Evolutionary conservation across 2,329 filamentous ascomycete genomes (phyloP), one percentile per base, ranked within the genome.

Genomic region (Colletotrichum lupini): DNA sequence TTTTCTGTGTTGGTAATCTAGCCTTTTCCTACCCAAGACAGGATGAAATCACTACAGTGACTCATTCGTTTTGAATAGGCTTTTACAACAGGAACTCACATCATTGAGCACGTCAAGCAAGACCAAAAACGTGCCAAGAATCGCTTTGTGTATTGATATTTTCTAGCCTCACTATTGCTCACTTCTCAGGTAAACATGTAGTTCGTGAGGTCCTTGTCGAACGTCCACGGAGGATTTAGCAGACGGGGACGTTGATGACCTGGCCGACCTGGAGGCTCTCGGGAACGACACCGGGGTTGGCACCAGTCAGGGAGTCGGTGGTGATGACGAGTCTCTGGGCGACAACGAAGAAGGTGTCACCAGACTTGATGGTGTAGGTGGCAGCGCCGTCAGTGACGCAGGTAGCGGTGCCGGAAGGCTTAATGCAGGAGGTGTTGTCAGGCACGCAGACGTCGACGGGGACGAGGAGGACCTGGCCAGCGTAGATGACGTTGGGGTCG

Each of bases 311-410:
- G 1, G 68, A 57, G 19, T 67, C 56, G 5, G 24, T 30, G 56
- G 68, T 68, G 32, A 71, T 68, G 5, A 56, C 94, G 77, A 97
- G 97, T 19, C 91, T 92, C 81, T 97, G 92, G 12, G 94, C 94
- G 77, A 97, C 95, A 81, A 95, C 91, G 5, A 92, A 95, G 80
- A 97, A 84, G 9, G 89, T 90, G 87, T 94, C 92, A 59, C 94
- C 94, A 0, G 94, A 94, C 85, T 93, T 93, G 80, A 97, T 93
- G 79, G 88, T 92, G 81, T 92, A 61, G 8, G 46, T 24, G 28
- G 37, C 32, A 19, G 52, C 9, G 35, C 57, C 56, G 22, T 46
- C 35, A 6, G 67, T 68, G 35, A 71, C 63, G 26, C 68, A 71
- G 32, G 68, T 71, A 26, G 24, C 56, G 19, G 19, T 4, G 14